Evolutionary conservation across 2,329 filamentous ascomycete genomes (phyloP), one percentile per base, ranked within the genome.

Genomic region (Fusarium fujikuroi): DNA sequence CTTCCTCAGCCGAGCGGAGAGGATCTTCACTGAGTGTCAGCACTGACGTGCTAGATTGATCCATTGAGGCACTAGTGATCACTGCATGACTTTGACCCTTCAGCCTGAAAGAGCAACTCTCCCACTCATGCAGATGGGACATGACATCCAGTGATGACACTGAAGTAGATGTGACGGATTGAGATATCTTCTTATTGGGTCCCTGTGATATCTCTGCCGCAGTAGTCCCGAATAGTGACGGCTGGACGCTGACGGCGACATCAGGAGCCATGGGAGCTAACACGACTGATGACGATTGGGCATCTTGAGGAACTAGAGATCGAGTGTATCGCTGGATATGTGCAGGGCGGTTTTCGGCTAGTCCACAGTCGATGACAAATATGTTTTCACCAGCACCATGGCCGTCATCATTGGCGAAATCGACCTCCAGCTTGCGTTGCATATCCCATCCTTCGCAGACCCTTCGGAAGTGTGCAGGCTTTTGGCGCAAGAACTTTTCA

Each of bases 371-470:
- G 52, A 98, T 87, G 6, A 97, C 87, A 32, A 97, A 86, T 43
- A 97, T 84, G 21, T 87, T 88, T 81, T 98, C 95, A 25, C 95
- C 95, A 32, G 91, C 92, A 54, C 91, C 89, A 61, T 89, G 85
- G n/a, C 90, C 89, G 81, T 96, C 93, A 73, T 95, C 93, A 25
- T 90, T 91, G 44, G 92, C 92, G 82, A 98, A 98, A 79, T 99
- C 96, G 5, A 97, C 94, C 76, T 96, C 92, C 6, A 98, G 84
- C 70, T 86, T 91, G 68, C 95, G 90, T 60, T 91, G 91, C 95
- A 98, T 98, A 78, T 98, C 93, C 95, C 96, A 98, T 5, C 93
- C 92, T 47, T 92, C 85, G 78, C 93, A 98, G 3, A 90, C 85
- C 76, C 91, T 92, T 28, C 92, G 90, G 80, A 97, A 97, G 75